A percentile compares a stretch with the other conserved stretches of the same genome.
Conservation (phyloP, 305 asterid species). For the Striga hermonthica region DNA sequence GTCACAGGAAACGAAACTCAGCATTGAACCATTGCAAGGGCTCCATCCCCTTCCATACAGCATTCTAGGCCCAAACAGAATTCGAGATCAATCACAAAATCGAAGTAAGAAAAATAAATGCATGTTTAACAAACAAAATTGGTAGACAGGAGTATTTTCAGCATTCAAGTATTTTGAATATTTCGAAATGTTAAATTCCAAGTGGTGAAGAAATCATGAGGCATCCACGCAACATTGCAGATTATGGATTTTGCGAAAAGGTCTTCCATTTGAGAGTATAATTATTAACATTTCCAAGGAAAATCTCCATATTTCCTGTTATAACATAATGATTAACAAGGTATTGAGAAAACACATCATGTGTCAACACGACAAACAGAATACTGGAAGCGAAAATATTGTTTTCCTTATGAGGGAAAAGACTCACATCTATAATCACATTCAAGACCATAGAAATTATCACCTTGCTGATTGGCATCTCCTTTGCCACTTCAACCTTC, state of each 20-base stretch:
- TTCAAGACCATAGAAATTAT: conserved; percentile 10
- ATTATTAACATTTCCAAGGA: too few relatives aligned
- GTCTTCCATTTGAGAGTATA: background rate
- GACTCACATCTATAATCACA: conserved; percentile 19
- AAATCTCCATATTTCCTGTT: too few relatives aligned
- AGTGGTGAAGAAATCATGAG: background rate
- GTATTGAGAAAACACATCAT: too few relatives aligned
- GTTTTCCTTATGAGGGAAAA: conserved; percentile 3
- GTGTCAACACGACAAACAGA: conserved; percentile 11
- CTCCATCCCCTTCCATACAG: background rate
- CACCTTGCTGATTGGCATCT: conserved; percentile 74
- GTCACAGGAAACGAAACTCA: background rate
- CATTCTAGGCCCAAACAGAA: background rate
- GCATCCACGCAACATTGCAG: background rate
- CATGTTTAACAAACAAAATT: background rate
- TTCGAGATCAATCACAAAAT: conserved; percentile 3
- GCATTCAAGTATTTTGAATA: too few relatives aligned
- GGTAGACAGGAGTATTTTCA: too few relatives aligned
- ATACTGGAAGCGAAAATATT: background rate
- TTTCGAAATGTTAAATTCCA: conserved; percentile 1
- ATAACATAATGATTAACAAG: too few relatives aligned
- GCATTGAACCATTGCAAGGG: conserved; percentile 5
- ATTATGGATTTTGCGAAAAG: background rate
- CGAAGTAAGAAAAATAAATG: background rate
- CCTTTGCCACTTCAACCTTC: conserved; percentile 63